Evolutionary conservation across 352 stramenopile genomes (phyloP).

Genomic region (Phytopythium kandeliae): DNA sequence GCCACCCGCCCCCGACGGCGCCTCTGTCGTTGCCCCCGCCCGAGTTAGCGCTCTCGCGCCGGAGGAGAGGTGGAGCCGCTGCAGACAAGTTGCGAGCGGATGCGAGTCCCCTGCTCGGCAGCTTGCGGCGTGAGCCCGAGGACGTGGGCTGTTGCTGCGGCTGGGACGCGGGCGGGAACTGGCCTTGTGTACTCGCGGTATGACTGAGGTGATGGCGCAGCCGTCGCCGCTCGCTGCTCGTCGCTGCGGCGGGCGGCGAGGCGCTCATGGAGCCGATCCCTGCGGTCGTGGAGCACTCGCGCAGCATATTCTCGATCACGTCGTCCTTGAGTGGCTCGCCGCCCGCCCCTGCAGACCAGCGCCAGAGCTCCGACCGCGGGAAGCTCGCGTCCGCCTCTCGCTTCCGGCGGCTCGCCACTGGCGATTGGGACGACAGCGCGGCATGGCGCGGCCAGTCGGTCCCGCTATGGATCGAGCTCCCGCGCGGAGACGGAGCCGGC

Average conservation of each 20-base stretch:
- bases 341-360: constrained; percentile 27
- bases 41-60: constrained; percentile 9
- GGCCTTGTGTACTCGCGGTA: constrained; percentile 3
- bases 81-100: constrained; percentile 20
- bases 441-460: not conserved
- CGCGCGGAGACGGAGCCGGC: not conserved
- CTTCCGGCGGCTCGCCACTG: constrained; percentile 9
- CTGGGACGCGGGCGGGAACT: not conserved
- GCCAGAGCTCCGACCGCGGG: constrained; percentile 54
- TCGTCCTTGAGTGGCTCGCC: constrained; percentile 19
- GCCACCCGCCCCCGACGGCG: constrained; percentile 28
- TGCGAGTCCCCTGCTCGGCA: constrained; percentile 3
- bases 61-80: not conserved
- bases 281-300: constrained; percentile 30
- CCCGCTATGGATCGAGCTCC: not conserved
- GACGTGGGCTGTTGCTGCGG: constrained; percentile 3
- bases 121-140: constrained; percentile 11
- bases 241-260: not conserved
- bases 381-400: constrained; percentile 24
- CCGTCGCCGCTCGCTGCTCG: constrained; percentile 4
- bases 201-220: constrained; percentile 10
- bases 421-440: constrained; percentile 1
- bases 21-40: constrained; percentile 3
- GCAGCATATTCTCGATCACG: constrained; percentile 49
- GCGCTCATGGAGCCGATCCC: constrained; percentile 7